Conservation (phyloP, 768 basidiomycete genomes). For the Mycena latifolia region DNA sequence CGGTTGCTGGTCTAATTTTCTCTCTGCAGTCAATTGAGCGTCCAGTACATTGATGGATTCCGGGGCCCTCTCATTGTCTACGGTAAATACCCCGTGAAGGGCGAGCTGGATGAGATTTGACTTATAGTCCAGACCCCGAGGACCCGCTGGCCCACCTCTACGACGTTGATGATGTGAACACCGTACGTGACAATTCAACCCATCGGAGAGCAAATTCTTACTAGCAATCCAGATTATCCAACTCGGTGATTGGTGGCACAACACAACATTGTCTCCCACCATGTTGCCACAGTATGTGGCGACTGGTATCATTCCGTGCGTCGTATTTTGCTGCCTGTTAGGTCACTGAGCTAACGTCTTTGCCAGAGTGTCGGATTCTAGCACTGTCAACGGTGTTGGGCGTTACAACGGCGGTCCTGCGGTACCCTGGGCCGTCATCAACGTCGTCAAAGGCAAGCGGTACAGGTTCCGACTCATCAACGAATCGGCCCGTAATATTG, state of each 20-base stretch:
- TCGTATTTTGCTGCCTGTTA: background rate
- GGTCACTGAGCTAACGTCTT: background rate
- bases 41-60: constrained; percentile 46
- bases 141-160: constrained; percentile 63
- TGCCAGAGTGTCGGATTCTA: constrained; percentile 46
- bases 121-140: no score
- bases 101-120: background rate
- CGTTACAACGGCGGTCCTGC: constrained; percentile 56
- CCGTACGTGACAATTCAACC: constrained; percentile 32
- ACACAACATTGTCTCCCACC: constrained; percentile 25
- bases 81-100: constrained; percentile 13
- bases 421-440: constrained; percentile 52
- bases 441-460: constrained; percentile 55
- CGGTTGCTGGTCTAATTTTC: background rate
- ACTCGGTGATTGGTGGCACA: constrained; percentile 59
- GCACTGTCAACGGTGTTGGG: constrained; percentile 61
- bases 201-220: background rate
- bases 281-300: constrained; percentile 35
- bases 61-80: constrained; percentile 47
- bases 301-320: constrained; percentile 42
- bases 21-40: constrained; percentile 32
- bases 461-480: constrained; percentile 70
- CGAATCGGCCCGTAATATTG: constrained; percentile 58
- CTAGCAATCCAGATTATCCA: constrained; percentile 8
- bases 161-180: constrained; percentile 58